Percentiles rank a stretch among this genome's conserved stretches.
Conservation (phyloP, 139 green algal genomes). For the Eudorina sp. region DNA sequence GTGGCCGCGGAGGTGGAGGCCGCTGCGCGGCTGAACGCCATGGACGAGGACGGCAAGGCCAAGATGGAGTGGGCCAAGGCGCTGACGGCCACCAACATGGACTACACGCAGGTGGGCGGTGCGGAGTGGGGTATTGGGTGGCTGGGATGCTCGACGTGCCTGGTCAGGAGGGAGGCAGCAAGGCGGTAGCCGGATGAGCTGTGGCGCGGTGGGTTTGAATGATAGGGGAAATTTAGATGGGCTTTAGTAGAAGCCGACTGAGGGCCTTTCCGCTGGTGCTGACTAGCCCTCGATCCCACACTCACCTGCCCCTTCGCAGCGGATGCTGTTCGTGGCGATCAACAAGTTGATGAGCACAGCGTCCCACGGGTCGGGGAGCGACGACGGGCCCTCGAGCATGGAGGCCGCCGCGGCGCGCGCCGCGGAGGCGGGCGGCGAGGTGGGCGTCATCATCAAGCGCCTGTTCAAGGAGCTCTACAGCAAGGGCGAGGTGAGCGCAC, state of each 20-base stretch:
- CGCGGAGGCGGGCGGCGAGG: constrained; percentile 32
- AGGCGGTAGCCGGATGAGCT: too few species aligned
- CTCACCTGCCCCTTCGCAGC: background rate
- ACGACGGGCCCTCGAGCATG: background rate
- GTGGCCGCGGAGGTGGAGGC: background rate
- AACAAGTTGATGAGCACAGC: constrained; percentile 24
- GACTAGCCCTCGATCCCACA: too few species aligned
- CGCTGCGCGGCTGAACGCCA: background rate
- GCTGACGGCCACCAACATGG: constrained; percentile 10
- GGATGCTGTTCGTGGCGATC: constrained; percentile 31
- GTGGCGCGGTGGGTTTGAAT: too few species aligned
- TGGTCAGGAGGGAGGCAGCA: too few species aligned
- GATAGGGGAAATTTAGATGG: too few species aligned
- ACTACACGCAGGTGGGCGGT: constrained; percentile 41
- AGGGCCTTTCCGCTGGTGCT: too few species aligned
- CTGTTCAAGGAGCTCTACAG: constrained; percentile 48
- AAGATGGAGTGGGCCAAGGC: constrained; percentile 39
- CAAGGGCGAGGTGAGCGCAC: constrained; percentile 18
- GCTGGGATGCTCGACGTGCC: too few species aligned
- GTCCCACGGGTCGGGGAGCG: background rate
- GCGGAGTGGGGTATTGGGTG: too few species aligned
- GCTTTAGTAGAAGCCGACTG: too few species aligned
- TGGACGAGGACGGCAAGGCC: background rate
- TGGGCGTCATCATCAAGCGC: constrained; percentile 43
- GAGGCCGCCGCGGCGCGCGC: background rate